Conservation (phyloP, 2,329 filamentous ascomycete species). For the Botrytis pseudocinerea region DNA sequence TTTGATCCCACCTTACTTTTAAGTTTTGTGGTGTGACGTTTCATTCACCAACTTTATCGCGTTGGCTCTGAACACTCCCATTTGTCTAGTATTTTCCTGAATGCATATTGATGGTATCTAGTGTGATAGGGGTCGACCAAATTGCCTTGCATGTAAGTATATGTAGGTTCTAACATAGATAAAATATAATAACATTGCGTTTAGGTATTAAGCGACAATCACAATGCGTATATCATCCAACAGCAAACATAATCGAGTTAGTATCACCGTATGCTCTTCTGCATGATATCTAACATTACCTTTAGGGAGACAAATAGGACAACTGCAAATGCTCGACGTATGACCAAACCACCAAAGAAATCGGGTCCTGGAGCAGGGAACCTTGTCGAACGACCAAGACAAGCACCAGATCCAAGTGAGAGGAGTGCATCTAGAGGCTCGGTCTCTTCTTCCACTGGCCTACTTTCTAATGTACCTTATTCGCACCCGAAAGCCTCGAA, state of each 20-base stretch:
- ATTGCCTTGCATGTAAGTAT: conserved; percentile 63
- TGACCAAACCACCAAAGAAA: conserved; percentile 60
- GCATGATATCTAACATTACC: conserved; percentile 11
- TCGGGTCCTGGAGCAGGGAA: conserved; percentile 40
- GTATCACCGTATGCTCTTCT: conserved; percentile 38
- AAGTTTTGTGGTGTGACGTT: neutral
- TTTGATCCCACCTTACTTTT: neutral
- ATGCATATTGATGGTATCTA: conserved; percentile 41
- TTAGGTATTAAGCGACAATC: conserved; percentile 74
- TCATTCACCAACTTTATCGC: neutral
- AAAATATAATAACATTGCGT: conserved; percentile 36
- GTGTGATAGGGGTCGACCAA: conserved; percentile 74
- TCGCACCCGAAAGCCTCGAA: conserved; percentile 70
- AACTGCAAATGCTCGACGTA: conserved; percentile 53
- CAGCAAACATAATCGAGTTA: conserved; percentile 76
- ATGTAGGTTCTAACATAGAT: conserved; percentile 15
- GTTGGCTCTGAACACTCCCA: neutral
- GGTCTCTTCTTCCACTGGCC: conserved; percentile 49
- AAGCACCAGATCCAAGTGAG: conserved; percentile 31
- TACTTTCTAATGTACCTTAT: conserved; percentile 73
- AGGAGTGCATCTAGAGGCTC: conserved; percentile 35
- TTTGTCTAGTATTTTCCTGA: neutral
- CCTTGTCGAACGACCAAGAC: conserved; percentile 32
- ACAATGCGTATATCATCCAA: conserved; percentile 71
- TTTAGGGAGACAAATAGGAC: conserved; percentile 58